Evolutionary conservation across 2,329 filamentous ascomycete genomes (phyloP).

Genomic region (Sarocladiaceae sp.): DNA sequence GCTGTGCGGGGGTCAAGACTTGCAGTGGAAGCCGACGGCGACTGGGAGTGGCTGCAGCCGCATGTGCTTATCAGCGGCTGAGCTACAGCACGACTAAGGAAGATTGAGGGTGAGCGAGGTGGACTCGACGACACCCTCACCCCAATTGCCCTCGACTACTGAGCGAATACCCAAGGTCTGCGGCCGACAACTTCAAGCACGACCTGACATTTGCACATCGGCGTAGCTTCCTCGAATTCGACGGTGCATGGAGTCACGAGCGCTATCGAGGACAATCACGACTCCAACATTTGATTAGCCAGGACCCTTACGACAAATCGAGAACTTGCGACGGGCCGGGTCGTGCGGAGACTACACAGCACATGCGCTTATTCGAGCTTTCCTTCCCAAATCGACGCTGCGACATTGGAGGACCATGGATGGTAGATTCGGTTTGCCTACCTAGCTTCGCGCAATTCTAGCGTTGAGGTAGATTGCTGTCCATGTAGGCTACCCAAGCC

Average conservation of each 20-base stretch:
- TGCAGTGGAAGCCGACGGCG: not conserved
- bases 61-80: conserved; percentile 7
- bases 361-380: not conserved
- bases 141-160: not conserved
- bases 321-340: not conserved
- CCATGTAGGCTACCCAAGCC: not conserved
- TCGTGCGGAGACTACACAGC: not conserved
- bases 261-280: too few species aligned
- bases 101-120: not conserved
- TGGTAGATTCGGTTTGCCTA: conserved; percentile 4
- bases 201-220: not conserved
- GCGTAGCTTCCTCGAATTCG: too few species aligned
- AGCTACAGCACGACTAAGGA: too few species aligned
- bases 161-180: not conserved
- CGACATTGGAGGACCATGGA: not conserved
- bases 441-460: conserved; percentile 3
- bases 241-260: too few species aligned
- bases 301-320: too few species aligned
- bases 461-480: not conserved
- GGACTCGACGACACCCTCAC: conserved; percentile 2
- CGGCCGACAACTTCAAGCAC: not conserved
- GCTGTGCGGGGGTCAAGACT: conserved; percentile 3
- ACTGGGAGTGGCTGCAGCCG: conserved; percentile 4
- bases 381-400: not conserved
- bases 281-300: too few species aligned